Evolutionary conservation across 2,329 filamentous ascomycete species (phyloP), one percentile per base, ranked within the genome.

Genomic region (Aspergillus quadricinctus): DNA sequence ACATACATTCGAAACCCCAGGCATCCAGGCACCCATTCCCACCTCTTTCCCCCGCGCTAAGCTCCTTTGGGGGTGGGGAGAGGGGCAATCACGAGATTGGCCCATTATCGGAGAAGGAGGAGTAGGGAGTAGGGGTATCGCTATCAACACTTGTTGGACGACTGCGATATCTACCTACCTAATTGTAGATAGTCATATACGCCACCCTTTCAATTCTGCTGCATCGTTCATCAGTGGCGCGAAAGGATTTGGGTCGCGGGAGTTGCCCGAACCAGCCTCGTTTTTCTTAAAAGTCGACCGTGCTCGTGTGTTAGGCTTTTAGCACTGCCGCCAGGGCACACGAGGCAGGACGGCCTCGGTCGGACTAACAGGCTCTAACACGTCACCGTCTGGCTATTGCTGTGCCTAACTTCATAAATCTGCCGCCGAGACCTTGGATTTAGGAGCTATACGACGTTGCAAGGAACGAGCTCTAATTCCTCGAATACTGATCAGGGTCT

Each of bases 11-110:
- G 9, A 43, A 7, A 21, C 19, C 40, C 19, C n/a, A 43, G 40
- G 43, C 45, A 45, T n/a, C 21, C 41, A 37, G 53, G 53, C 52
- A 46, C 19, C 8, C 41, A 48, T 54, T 23, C 25, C 40, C 21
- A 19, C 40, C 54, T 21, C 17, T 17, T 37, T 48, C 55, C 63
- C 63, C 63, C 63, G 62, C 62, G 52, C 63, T 64, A 64, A 57
- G 31, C 61, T 55, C 2, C 10, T 50, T 61, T 48, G 28, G 56
- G 61, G 19, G 14, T 27, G 41, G 21, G 23, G 48, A 55, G 62
- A 64, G 62, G 63, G 63, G 63, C 58, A 64, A 56, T 61, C 61
- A 64, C 61, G 62, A 55, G 57, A 59, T 58, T 56, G 50, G 50
- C 31, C 49, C 52, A 49, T 52, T 37, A 56, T 54, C 56, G n/a